Evolutionary conservation across 1,139 yeast genomes (phyloP).

Genomic region (Kurtzmaniella quercitrusa): DNA sequence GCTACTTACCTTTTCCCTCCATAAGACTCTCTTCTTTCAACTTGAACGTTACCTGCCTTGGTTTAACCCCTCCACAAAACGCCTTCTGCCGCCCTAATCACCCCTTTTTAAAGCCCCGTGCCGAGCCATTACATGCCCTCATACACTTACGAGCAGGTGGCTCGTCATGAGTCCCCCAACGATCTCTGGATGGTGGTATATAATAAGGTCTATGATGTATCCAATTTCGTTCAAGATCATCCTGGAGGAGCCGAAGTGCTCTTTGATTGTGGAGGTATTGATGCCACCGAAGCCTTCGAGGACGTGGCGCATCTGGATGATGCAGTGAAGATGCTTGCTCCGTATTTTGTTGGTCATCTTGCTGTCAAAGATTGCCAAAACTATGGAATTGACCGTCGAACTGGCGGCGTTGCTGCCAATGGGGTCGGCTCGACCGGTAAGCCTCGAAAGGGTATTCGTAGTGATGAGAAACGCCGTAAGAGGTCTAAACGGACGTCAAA

Average conservation of each 20-base stretch:
- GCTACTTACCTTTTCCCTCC: too few species aligned
- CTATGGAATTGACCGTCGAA: slow-evolving; percentile 7
- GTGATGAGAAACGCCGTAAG: slow-evolving; percentile 14
- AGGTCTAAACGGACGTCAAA: not conserved
- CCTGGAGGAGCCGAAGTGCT: slow-evolving; percentile 73
- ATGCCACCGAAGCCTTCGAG: slow-evolving; percentile 59
- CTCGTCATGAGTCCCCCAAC: slow-evolving; percentile 39
- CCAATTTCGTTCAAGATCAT: slow-evolving; percentile 45
- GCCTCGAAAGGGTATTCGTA: slow-evolving; percentile 6
- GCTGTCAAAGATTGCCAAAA: slow-evolving; percentile 15
- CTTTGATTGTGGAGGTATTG: slow-evolving; percentile 68
- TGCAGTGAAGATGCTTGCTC: slow-evolving; percentile 37
- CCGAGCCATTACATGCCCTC: not conserved
- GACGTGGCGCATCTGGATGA: slow-evolving; percentile 48
- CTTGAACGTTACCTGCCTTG: too few species aligned
- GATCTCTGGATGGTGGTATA: slow-evolving; percentile 68
- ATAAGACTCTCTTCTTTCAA: too few species aligned
- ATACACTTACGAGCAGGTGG: slow-evolving; percentile 33
- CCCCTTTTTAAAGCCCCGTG: too few species aligned
- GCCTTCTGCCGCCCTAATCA: too few species aligned
- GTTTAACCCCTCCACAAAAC: too few species aligned
- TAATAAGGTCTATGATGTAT: slow-evolving; percentile 58
- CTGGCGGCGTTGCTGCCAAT: slow-evolving; percentile 9
- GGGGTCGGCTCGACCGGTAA: slow-evolving; percentile 2
- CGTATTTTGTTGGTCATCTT: slow-evolving; percentile 34